A percentile compares a stretch with the other conserved stretches of the same genome.
Conservation (phyloP, 2,329 filamentous ascomycete genomes). For the Dryadomyces sulphureus region DNA sequence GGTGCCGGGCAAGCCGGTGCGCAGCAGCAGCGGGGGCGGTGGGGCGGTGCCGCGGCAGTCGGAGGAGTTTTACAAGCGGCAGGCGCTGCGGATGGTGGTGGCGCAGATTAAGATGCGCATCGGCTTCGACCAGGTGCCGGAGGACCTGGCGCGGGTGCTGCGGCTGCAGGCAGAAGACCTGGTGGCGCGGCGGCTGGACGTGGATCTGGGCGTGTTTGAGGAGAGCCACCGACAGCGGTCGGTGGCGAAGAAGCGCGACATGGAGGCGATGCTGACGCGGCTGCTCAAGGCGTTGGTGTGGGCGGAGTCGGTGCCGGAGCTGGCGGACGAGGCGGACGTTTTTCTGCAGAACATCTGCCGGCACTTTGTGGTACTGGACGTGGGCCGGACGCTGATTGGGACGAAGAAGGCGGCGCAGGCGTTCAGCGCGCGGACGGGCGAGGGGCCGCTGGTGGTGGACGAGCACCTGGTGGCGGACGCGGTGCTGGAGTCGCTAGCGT, state of each 20-base stretch:
- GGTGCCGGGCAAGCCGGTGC: slow-evolving; percentile 44
- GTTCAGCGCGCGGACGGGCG: slow-evolving; percentile 75
- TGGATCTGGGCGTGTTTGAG: slow-evolving; percentile 56
- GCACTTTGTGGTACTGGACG: slow-evolving; percentile 81
- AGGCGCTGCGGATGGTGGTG: slow-evolving; percentile 77
- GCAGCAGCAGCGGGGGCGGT: too few species aligned
- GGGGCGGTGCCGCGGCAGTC: slow-evolving; percentile 40
- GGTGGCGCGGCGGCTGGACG: slow-evolving; percentile 54
- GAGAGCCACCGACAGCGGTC: slow-evolving; percentile 68
- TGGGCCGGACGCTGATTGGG: slow-evolving; percentile 72
- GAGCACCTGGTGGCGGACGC: slow-evolving; percentile 79
- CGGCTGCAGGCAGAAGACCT: slow-evolving; percentile 84
- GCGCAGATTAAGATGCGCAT: slow-evolving; percentile 83
- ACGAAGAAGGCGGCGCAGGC: slow-evolving; percentile 62
- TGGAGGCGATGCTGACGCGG: slow-evolving; percentile 71
- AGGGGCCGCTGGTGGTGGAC: slow-evolving; percentile 77
- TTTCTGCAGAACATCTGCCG: slow-evolving; percentile 72
- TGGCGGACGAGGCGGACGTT: slow-evolving; percentile 58
- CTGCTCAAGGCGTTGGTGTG: slow-evolving; percentile 81
- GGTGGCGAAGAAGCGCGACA: slow-evolving; percentile 70
- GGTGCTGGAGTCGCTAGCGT: slow-evolving; percentile 78
- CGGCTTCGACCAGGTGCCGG: slow-evolving; percentile 73
- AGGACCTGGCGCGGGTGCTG: slow-evolving; percentile 73
- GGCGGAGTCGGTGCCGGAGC: slow-evolving; percentile 66
- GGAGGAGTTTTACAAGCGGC: slow-evolving; percentile 82